Evolutionary conservation across 192 early-diverging fungal species (phyloP).

Genomic region (Martensiomyces pterosporus): DNA sequence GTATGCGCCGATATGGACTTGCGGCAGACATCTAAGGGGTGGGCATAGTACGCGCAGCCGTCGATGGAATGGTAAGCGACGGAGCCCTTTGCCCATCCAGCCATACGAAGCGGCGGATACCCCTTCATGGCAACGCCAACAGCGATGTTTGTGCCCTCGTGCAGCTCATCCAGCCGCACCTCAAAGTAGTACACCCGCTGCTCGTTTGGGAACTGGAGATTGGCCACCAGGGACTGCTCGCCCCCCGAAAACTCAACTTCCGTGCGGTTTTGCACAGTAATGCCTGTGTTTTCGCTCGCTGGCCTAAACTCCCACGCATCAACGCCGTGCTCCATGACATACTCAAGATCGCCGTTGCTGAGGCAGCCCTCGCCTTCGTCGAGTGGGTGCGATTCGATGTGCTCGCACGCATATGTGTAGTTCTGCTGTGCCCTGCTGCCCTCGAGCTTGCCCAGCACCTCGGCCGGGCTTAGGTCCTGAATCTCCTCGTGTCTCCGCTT

Average conservation of each 20-base stretch:
- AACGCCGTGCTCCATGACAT: constrained; percentile 39
- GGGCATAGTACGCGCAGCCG: constrained; percentile 58
- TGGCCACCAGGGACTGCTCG: constrained; percentile 38
- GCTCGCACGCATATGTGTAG: constrained; percentile 50
- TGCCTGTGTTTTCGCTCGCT: constrained; percentile 14
- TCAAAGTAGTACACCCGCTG: constrained; percentile 50
- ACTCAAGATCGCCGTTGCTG: constrained; percentile 22
- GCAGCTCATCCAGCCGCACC: constrained; percentile 50
- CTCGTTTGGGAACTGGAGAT: constrained; percentile 48
- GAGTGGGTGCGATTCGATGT: constrained; percentile 48
- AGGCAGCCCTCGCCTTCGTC: constrained; percentile 42
- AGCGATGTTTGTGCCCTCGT: constrained; percentile 58
- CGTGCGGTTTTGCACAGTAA: constrained; percentile 22
- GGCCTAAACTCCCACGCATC: constrained; percentile 40
- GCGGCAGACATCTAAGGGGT: constrained; percentile 56
- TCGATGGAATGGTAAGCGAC: constrained; percentile 62
- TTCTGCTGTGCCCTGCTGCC: constrained; percentile 28
- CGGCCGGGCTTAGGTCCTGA: constrained; percentile 25
- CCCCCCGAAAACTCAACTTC: constrained; percentile 35
- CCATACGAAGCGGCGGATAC: constrained; percentile 63
- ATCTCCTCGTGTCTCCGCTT: constrained; percentile 18
- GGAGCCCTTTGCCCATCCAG: constrained; percentile 71
- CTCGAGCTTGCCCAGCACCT: constrained; percentile 21
- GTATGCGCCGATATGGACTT: constrained; percentile 49
- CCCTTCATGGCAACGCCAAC: constrained; percentile 65